Evolutionary conservation across 805 yeast genomes (phyloP).

Genomic region (Saturnispora serradocipensis): DNA sequence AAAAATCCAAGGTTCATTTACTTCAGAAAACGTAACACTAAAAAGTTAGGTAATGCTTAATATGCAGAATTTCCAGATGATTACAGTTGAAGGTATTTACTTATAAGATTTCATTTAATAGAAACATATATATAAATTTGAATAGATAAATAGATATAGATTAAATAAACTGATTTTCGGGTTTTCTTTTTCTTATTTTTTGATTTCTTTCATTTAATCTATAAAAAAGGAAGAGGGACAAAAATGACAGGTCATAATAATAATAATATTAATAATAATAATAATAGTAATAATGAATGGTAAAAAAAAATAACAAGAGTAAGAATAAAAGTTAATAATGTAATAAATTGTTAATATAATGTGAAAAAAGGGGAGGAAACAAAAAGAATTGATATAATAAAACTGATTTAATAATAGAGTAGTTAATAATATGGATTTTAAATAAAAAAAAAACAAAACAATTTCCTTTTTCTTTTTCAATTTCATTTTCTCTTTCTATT

Average conservation of each 20-base stretch:
- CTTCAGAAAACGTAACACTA: neutral
- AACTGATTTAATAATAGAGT: neutral
- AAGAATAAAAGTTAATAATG: neutral
- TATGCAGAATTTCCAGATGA: neutral
- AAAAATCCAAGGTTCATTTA: neutral
- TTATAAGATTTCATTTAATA: neutral
- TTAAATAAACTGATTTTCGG: neutral
- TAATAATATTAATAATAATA: neutral
- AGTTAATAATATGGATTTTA: neutral
- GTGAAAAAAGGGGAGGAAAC: neutral
- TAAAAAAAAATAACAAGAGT: neutral
- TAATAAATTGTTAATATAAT: neutral
- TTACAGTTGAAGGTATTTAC: neutral
- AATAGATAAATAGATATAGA: neutral
- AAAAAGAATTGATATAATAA: neutral
- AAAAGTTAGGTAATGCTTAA: neutral
- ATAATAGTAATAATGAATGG: neutral
- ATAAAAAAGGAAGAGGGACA: neutral
- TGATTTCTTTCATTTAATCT: neutral
- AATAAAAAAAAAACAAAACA: too few species aligned
- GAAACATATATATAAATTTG: neutral
- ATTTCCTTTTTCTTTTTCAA: neutral
- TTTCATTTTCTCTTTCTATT: neutral
- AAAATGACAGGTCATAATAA: constrained; percentile 1
- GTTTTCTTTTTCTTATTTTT: neutral